Percentiles rank a stretch among this genome's conserved stretches.
These are phyloP conservation scores for Monilinia fructicola DNA, from an alignment of 2,329 filamentous ascomycete species.

Conservation along the genomic window DNA sequence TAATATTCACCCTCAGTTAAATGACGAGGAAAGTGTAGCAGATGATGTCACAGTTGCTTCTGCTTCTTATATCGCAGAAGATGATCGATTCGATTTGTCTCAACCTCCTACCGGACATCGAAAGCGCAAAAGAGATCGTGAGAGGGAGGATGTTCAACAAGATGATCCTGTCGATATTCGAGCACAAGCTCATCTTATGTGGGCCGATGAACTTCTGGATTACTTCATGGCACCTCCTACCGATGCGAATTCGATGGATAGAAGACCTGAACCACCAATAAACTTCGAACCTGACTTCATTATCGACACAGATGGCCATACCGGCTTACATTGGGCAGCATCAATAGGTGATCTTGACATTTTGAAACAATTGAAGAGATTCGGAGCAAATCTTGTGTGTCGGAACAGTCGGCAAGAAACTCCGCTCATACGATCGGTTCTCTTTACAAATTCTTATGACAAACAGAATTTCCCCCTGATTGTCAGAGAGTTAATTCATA, in stretches of 20 bases:
- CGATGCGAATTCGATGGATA: conserved; percentile 63
- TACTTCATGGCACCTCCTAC: conserved; percentile 78
- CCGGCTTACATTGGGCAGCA: conserved; percentile 93
- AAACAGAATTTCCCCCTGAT: conserved; percentile 86
- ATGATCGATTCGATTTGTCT: conserved; percentile 71
- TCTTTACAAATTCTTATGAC: conserved; percentile 97
- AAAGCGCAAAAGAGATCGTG: conserved; percentile 70
- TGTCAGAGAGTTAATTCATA: conserved; percentile 78
- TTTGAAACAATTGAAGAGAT: conserved; percentile 80
- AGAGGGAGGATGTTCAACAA: conserved; percentile 61
- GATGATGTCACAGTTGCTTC: conserved; percentile 82
- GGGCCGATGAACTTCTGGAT: conserved; percentile 89
- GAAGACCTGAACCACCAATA: conserved; percentile 72
- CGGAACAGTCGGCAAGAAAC: conserved; percentile 78
- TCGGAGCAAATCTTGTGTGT: conserved; percentile 71
- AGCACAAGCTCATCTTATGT: conserved; percentile 84
- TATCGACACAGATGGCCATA: conserved; percentile 93
- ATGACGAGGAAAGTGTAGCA: conserved; percentile 72
- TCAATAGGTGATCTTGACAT: conserved; percentile 96
- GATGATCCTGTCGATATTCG: conserved; percentile 53
- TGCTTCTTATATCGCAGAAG: conserved; percentile 81
- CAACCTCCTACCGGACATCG: conserved; percentile 61
- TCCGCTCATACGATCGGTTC: conserved; percentile 87
- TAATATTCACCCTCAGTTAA: conserved; percentile 58
- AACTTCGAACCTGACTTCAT: conserved; percentile 86